Evolutionary conservation across 164 flowering plant species (phyloP).

Genomic region (Piper longum): DNA sequence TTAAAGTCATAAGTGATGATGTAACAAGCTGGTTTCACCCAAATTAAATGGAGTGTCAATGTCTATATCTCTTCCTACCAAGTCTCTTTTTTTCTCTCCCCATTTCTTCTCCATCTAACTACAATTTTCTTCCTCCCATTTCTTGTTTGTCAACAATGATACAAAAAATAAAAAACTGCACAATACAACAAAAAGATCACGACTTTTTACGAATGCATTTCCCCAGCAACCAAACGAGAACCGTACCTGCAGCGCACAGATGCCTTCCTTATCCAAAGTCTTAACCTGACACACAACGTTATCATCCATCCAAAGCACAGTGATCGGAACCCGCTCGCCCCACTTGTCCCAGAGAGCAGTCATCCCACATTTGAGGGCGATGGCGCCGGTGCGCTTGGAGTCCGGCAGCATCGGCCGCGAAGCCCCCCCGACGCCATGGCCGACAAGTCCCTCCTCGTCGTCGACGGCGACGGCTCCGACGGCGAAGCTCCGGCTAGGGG

Average conservation of each 20-base stretch:
- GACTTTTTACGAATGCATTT: too few species aligned
- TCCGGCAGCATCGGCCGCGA: conserved; percentile 44
- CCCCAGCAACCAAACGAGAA: background rate
- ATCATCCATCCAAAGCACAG: conserved; percentile 78
- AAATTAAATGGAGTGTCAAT: too few species aligned
- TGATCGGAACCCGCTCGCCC: conserved; percentile 76
- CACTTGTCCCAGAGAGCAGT: conserved; percentile 90
- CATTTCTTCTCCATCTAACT: too few species aligned
- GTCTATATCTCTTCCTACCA: too few species aligned
- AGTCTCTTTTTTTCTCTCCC: too few species aligned
- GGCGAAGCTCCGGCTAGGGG: conserved; percentile 22
- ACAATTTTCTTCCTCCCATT: too few species aligned
- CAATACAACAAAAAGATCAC: background rate
- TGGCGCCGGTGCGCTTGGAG: conserved; percentile 68
- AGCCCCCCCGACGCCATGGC: conserved; percentile 27
- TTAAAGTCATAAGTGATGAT: too few species aligned
- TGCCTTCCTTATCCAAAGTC: conserved; percentile 75
- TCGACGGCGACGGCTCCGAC: conserved; percentile 10
- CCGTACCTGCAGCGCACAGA: conserved; percentile 65
- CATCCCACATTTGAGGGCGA: conserved; percentile 92
- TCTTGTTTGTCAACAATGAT: background rate
- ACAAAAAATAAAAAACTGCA: background rate
- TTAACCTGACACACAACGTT: conserved; percentile 85
- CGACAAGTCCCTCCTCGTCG: conserved; percentile 4
- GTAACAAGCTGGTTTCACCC: too few species aligned